Evolutionary conservation across 169 alveolate genomes (phyloP).

Genomic region (Plasmodium yoelii): DNA sequence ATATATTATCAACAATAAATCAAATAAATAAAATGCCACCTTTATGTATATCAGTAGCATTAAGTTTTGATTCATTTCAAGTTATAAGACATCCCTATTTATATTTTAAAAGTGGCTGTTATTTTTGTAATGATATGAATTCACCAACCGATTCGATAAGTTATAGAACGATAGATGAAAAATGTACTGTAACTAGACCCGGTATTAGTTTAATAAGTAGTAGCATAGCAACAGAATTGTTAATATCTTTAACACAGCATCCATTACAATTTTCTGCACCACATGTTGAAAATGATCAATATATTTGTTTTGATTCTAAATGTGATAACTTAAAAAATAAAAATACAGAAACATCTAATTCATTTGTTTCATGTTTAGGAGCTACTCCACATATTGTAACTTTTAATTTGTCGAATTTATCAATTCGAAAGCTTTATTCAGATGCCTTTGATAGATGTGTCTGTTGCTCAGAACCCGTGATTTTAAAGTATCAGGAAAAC

Average conservation of each 20-base stretch:
- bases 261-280: conserved; percentile 79
- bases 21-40: conserved; percentile 74
- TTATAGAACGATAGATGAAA: conserved; percentile 81
- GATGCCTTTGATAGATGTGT: conserved; percentile 79
- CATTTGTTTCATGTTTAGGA: conserved; percentile 79
- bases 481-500: conserved; percentile 52
- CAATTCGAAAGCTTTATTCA: conserved; percentile 64
- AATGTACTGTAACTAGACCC: conserved; percentile 81
- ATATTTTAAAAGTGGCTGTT: conserved; percentile 80
- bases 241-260: conserved; percentile 82
- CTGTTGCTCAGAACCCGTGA: conserved; percentile 81
- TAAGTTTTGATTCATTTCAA: conserved; percentile 81
- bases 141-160: conserved; percentile 63
- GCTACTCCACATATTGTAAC: conserved; percentile 82
- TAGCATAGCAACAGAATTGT: conserved; percentile 80
- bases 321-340: neutral
- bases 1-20: conserved; percentile 27
- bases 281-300: conserved; percentile 62
- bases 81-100: conserved; percentile 82
- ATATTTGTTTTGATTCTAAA: neutral
- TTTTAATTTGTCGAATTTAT: conserved; percentile 78
- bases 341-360: conserved; percentile 18
- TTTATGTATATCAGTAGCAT: conserved; percentile 80
- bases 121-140: conserved; percentile 83
- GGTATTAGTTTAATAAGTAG: conserved; percentile 83